These are phyloP conservation scores for Colletotrichum sp. DNA, from an alignment of 2,329 filamentous ascomycete species.

Conservation along the genomic window DNA sequence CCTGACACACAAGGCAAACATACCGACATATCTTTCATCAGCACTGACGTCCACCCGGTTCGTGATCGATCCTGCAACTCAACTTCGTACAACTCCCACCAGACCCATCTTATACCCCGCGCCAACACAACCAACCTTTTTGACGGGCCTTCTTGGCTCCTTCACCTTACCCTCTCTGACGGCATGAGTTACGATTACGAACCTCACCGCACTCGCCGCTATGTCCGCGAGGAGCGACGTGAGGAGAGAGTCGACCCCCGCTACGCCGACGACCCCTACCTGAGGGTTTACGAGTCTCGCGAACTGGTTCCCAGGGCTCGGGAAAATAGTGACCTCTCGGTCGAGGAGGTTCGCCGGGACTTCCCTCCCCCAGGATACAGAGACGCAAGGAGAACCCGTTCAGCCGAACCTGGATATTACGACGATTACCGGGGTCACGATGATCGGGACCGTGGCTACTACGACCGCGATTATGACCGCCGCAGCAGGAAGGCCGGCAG, in stretches of 20 bases:
- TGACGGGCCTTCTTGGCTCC: neutral
- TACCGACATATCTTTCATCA: neutral
- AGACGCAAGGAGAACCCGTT: conserved; percentile 66
- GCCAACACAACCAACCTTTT: neutral
- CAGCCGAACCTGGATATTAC: conserved; percentile 65
- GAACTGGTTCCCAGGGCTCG: conserved; percentile 64
- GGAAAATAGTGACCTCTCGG: conserved; percentile 75
- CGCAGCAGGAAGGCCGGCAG: conserved; percentile 57
- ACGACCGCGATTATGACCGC: conserved; percentile 51
- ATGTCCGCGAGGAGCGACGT: conserved; percentile 59
- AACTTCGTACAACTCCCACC: neutral
- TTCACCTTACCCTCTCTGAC: neutral
- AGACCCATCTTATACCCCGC: neutral
- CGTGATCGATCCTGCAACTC: neutral
- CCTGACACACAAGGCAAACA: neutral
- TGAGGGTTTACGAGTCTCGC: conserved; percentile 48
- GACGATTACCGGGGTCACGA: conserved; percentile 52
- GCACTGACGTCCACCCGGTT: neutral
- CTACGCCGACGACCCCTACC: conserved; percentile 58
- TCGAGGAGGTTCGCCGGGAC: conserved; percentile 85
- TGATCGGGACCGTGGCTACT: conserved; percentile 51
- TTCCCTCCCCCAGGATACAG: conserved; percentile 75
- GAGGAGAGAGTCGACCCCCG: conserved; percentile 54
- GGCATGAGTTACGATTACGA: conserved; percentile 60
- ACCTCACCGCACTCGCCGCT: conserved; percentile 46